These are phyloP conservation scores for Dissophora globulifera DNA, from an alignment of 192 early-diverging fungal species.

Conservation along the genomic window DNA sequence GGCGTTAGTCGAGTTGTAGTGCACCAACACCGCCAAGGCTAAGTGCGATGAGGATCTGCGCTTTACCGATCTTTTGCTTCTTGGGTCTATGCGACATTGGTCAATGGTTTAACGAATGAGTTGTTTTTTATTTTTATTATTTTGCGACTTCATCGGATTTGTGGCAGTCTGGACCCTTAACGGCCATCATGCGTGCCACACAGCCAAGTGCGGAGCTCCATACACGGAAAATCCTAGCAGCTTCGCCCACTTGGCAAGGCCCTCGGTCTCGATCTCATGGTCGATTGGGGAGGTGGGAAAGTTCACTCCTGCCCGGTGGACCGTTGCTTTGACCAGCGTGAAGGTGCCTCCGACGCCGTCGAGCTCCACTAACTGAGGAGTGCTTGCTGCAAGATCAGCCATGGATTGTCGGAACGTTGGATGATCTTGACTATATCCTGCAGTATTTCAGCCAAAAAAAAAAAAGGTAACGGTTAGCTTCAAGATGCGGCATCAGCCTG, in stretches of 20 bases:
- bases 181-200: slow-evolving; percentile 70
- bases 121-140: slow-evolving; percentile 10
- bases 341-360: slow-evolving; percentile 78
- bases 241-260: slow-evolving; percentile 77
- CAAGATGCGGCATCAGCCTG: too few relatives aligned
- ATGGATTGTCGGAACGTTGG: slow-evolving; percentile 57
- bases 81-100: slow-evolving; percentile 41
- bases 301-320: slow-evolving; percentile 73
- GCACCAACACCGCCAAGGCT: too few relatives aligned
- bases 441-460: neutral
- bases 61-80: slow-evolving; percentile 40
- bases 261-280: slow-evolving; percentile 80
- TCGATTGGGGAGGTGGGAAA: slow-evolving; percentile 72
- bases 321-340: slow-evolving; percentile 69
- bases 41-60: neutral
- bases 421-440: slow-evolving; percentile 55
- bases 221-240: slow-evolving; percentile 67
- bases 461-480: neutral
- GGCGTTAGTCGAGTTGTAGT: too few relatives aligned
- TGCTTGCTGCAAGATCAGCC: slow-evolving; percentile 50
- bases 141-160: too few relatives aligned
- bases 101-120: neutral
- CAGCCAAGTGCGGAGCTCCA: slow-evolving; percentile 71
- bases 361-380: slow-evolving; percentile 58
- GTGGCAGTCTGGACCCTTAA: too few relatives aligned